A percentile compares a stretch with the other conserved stretches of the same genome.
Evolutionary conservation across 805 yeast genomes (phyloP).

Genomic region (Cyberlindnera galapagoensis): DNA sequence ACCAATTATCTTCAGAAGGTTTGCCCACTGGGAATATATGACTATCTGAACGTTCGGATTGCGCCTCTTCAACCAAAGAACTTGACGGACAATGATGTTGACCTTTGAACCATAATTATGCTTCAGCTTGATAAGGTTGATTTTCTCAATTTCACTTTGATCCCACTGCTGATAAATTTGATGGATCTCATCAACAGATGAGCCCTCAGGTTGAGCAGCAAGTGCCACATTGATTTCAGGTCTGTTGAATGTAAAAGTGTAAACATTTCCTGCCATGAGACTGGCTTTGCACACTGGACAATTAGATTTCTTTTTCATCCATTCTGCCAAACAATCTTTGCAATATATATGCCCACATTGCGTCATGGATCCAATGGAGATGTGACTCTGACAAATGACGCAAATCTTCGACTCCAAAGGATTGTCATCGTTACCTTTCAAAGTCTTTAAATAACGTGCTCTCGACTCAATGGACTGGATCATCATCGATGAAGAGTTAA

Average conservation of each 20-base stretch:
- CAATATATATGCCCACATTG: constrained; percentile 94
- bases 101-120: constrained; percentile 77
- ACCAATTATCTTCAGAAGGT: constrained; percentile 59
- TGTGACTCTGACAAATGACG: constrained; percentile 68
- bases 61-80: constrained; percentile 50
- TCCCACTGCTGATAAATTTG: constrained; percentile 32
- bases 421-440: constrained; percentile 23
- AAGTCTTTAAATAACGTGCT: constrained; percentile 41
- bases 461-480: constrained; percentile 28
- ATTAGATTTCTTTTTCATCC: constrained; percentile 50
- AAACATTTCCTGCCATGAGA: constrained; percentile 46
- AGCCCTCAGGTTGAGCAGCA: constrained; percentile 25
- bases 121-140: constrained; percentile 36
- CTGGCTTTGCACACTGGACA: constrained; percentile 81
- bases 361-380: constrained; percentile 71
- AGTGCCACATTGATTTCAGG: constrained; percentile 44
- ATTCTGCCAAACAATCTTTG: constrained; percentile 65
- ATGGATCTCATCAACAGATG: constrained; percentile 8
- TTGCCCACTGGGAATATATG: constrained; percentile 86
- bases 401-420: constrained; percentile 41
- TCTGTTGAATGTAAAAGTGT: constrained; percentile 59
- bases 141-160: constrained; percentile 34
- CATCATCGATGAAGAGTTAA: not conserved
- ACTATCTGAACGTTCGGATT: constrained; percentile 62
- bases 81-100: constrained; percentile 72